Evolutionary conservation across 1,139 yeast species (phyloP), one percentile per base, ranked within the genome.

Genomic region (Debaryomycetaceae sp.): DNA sequence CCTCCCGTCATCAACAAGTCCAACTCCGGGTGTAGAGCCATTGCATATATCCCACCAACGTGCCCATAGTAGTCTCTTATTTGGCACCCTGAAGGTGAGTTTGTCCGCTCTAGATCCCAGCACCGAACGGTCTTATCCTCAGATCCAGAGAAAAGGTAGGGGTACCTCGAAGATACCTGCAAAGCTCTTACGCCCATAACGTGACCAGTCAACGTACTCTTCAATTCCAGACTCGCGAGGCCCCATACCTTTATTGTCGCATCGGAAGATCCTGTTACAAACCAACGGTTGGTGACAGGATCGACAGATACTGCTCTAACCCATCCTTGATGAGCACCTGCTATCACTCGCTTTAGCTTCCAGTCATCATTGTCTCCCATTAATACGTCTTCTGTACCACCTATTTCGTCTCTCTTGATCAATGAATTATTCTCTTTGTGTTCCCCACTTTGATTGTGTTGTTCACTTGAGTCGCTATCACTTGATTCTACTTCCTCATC

Each of bases 61-160:
- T 93, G 99, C 5, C 99, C 99, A 63, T 91, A 95, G 61, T 88
- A 95, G 56, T 90, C 89, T 45, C 98, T 72, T 13, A 90, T 80
- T 51, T 71, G 76, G 50, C 76, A 69, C 5, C 79, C 79, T 24
- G 69, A 61, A 1, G 66, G 54, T 1, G 88, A 83, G 55, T 81
- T 80, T 54, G 93, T 88, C 56, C 84, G 79, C 62, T 93, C 98
- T 55, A 95, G 71, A 67, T 95, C 99, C 97, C 98, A 95, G 65
- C 98, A 91, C 58, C 90, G 81, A n/a, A 90, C 89, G 36, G 90
- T 78, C 61, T 91, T 91, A 65, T 95, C 99, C 60, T 93, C 98
- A 35, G 97, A 87, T 24, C 95, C 95, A 8, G 95, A 82, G 60
- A 90, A 95, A 67, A 95, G 69, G 62, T 93, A 93, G 0, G 98